A percentile compares a stretch with the other conserved stretches of the same genome.
These are phyloP conservation scores for Chlorella sp. DNA, from an alignment of 139 green algal species.

Conservation along the genomic window DNA sequence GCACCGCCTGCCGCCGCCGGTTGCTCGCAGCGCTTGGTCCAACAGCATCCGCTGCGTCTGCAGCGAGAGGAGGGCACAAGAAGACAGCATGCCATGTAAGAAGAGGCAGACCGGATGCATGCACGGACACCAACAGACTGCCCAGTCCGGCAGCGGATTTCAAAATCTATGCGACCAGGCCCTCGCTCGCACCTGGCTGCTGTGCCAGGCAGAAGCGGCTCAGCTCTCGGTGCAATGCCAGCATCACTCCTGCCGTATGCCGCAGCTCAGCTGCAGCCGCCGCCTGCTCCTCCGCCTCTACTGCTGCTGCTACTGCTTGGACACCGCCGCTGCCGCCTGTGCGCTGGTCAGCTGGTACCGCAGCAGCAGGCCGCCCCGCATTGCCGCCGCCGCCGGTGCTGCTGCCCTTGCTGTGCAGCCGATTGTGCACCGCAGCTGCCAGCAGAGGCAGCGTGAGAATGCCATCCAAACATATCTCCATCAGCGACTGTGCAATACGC, in stretches of 20 bases:
- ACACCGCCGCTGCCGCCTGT: neutral
- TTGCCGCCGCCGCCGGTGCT: neutral
- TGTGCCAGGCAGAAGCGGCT: neutral
- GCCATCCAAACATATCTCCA: constrained; percentile 28
- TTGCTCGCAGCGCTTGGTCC: neutral
- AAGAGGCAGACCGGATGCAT: neutral
- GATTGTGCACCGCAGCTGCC: constrained; percentile 6
- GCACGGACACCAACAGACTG: neutral
- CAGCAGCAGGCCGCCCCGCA: neutral
- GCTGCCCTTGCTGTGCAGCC: constrained; percentile 27
- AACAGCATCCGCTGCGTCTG: neutral
- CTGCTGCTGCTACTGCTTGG: neutral
- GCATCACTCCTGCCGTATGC: constrained; percentile 8
- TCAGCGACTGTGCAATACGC: neutral
- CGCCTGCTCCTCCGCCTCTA: neutral
- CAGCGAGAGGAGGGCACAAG: neutral
- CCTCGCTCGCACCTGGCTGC: too few species aligned
- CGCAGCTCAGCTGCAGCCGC: constrained; percentile 4
- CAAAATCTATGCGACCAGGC: neutral
- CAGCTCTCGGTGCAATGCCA: constrained; percentile 30
- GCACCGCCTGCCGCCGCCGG: neutral
- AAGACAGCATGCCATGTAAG: neutral
- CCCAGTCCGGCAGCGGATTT: neutral
- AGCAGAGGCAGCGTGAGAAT: constrained; percentile 14
- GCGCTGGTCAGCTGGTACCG: neutral